Conservation (phyloP, 257 asterid species). For the Rauvolfia tetraphylla region DNA sequence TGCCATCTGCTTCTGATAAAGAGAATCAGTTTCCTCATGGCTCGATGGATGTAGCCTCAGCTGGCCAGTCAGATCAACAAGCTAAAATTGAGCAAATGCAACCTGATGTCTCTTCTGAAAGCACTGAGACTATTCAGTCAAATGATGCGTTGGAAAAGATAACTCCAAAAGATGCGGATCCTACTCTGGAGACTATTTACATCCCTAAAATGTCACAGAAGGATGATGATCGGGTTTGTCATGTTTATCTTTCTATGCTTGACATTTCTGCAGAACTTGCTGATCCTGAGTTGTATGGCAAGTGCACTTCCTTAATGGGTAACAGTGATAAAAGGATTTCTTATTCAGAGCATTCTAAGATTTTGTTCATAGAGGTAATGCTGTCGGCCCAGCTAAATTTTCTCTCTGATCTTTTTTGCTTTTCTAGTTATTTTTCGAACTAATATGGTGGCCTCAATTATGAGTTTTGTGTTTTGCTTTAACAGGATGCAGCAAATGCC, state of each 20-base stretch:
- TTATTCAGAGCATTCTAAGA: constrained; percentile 41
- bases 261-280: constrained; percentile 83
- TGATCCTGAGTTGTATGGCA: constrained; percentile 59
- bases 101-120: constrained; percentile 47
- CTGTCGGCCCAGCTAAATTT: background rate
- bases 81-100: constrained; percentile 43
- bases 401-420: constrained; percentile 2
- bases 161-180: constrained; percentile 33
- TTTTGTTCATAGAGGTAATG: constrained; percentile 66
- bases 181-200: constrained; percentile 30
- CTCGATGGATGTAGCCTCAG: constrained; percentile 41
- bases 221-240: constrained; percentile 42
- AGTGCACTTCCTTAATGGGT: constrained; percentile 49
- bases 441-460: background rate
- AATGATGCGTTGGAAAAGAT: constrained; percentile 37
- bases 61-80: constrained; percentile 41
- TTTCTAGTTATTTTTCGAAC: background rate
- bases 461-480: constrained; percentile 6
- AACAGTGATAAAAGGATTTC: constrained; percentile 34
- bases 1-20: constrained; percentile 48
- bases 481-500: constrained; percentile 47
- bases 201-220: constrained; percentile 31
- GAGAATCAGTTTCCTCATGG: constrained; percentile 46
- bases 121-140: constrained; percentile 34
- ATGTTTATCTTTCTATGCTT: constrained; percentile 67